Evolutionary conservation across 345 rosid genomes (phyloP).

Genomic region (Sisymbrium altissimum): DNA sequence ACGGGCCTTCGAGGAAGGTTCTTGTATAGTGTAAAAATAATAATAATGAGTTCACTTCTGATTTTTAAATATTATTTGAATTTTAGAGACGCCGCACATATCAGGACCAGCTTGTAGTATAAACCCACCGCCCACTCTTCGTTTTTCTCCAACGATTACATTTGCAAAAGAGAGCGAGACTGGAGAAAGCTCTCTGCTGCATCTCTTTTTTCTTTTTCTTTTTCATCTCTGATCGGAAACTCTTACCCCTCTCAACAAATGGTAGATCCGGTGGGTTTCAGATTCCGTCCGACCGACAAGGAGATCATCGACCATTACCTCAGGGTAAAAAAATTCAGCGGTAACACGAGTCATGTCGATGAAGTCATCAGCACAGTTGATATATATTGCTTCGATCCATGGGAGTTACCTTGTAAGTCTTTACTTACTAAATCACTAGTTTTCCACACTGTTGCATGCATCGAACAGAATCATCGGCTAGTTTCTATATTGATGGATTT

Average conservation of each 20-base stretch:
- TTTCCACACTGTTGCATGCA: neutral
- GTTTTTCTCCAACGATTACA: no score
- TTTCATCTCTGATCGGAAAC: no score
- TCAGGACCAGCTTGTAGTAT: no score
- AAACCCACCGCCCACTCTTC: no score
- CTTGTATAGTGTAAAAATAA: neutral
- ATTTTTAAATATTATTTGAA: no score
- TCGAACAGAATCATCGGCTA: neutral
- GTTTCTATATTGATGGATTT: neutral
- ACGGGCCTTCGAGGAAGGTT: neutral
- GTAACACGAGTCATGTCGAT: constrained; percentile 2
- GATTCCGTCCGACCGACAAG: constrained; percentile 48
- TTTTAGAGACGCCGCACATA: no score
- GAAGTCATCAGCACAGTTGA: constrained; percentile 36
- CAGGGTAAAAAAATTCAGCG: constrained; percentile 25
- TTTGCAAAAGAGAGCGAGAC: no score
- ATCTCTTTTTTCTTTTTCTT: no score
- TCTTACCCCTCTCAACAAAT: no score
- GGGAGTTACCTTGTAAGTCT: constrained; percentile 41
- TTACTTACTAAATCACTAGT: neutral
- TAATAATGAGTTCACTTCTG: no score
- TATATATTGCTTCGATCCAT: constrained; percentile 45
- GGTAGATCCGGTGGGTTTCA: constrained; percentile 23
- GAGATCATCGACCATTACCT: constrained; percentile 40
- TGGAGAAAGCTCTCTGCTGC: no score